Evolutionary conservation across 805 yeast genomes (phyloP).

Genomic region (Ogataea degrootiae): DNA sequence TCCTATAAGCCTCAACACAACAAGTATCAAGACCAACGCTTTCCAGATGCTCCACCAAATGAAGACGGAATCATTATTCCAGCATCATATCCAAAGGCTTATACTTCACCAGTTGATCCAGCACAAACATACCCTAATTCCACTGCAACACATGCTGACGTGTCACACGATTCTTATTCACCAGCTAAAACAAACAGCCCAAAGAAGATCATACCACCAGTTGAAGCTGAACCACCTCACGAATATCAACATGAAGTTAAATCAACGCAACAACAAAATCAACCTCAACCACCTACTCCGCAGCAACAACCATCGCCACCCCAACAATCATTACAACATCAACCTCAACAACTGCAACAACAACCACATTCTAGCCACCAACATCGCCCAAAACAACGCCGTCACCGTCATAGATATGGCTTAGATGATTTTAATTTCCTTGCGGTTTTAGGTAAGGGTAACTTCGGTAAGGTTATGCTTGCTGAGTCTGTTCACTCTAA

Average conservation of each 20-base stretch:
- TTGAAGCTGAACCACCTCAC: neutral
- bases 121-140: neutral
- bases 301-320: conserved; percentile 12
- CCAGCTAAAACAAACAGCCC: no score
- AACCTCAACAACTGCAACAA: conserved; percentile 2
- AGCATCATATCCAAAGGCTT: neutral
- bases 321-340: conserved; percentile 3
- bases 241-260: conserved; percentile 8
- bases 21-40: conserved; percentile 12
- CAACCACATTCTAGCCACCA: conserved; percentile 16
- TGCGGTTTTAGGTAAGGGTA: conserved; percentile 97
- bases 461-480: conserved; percentile 96
- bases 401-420: conserved; percentile 71
- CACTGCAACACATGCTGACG: no score
- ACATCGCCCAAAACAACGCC: conserved; percentile 29
- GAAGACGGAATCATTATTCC: conserved; percentile 1
- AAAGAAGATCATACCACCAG: neutral
- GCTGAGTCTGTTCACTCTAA: conserved; percentile 87
- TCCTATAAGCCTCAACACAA: conserved; percentile 6
- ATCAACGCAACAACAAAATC: conserved; percentile 1
- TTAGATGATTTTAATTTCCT: conserved; percentile 91
- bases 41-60: conserved; percentile 12
- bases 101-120: neutral
- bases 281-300: neutral
- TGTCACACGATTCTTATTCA: no score